Base-by-base conservation (phyloP, 1,284 basidiomycete species). In the Pyrrhoderma lamaoense region DNA sequence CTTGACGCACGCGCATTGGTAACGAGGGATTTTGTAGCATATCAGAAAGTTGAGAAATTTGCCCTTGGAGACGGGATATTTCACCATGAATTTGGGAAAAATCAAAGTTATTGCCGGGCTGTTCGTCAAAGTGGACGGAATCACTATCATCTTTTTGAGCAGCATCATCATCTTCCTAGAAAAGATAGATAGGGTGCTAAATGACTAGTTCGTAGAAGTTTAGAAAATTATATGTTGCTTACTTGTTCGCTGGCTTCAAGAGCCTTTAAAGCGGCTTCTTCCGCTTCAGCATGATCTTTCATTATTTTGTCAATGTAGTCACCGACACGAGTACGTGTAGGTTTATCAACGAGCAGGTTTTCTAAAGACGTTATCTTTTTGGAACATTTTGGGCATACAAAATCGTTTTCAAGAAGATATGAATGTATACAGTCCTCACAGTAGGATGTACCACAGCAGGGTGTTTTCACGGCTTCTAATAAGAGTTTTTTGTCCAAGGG, bases 361-460 rank as follows among this genome's bases (percentile, higher is more conserved):
- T 94, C 92, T 60, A 96, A 70, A 47, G 85, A 89, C 9, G 83
- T 73, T 56, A 96, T 80, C 70, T 88, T 93, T 67, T 84, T 85
- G 59, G 82, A 78, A 66, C 94, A 97, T 55, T 82, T 80, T 11
- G 90, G 92, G 67, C 93, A 97, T 53, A 86, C 73, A 67, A 96
- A 95, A 69, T 94, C 92, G 67, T 90, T 83, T 65, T 96, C 93
- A 56, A 94, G 77, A 47, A 97, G 74, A 68, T 93, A 78, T 37
- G 86, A 90, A 66, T 92, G 86, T 56, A 97, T 88, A 70, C 93
- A 96, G 65, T 96, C 93, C 68, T 96, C 92, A 73, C 93, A 96
- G 69, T 88, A 97, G n/a, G 78, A 65, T 40, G 84, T 88, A 59
- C 79, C 78, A 72, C 93, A 96, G 68, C 93, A 96, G 2, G 93